A percentile compares a stretch with the other conserved stretches of the same genome.
These are phyloP conservation scores for Amanita phalloides DNA, from an alignment of 768 basidiomycete species.

Conservation along the genomic window DNA sequence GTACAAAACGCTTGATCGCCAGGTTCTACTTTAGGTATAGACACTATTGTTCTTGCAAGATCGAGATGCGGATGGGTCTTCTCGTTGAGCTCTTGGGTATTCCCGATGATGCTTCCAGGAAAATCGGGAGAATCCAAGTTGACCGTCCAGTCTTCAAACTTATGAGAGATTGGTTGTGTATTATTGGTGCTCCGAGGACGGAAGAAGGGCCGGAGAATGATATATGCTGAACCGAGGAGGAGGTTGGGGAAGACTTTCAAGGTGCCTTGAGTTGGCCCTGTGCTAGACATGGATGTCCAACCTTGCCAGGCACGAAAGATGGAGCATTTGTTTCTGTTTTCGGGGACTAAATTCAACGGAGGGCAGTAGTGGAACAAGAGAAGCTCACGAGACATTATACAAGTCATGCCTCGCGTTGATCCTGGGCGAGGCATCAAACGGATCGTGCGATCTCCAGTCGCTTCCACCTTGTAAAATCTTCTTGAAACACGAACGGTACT, in stretches of 20 bases:
- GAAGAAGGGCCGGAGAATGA: constrained; percentile 62
- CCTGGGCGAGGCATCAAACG: constrained; percentile 37
- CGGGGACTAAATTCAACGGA: not conserved
- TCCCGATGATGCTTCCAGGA: constrained; percentile 43
- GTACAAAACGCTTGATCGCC: constrained; percentile 56
- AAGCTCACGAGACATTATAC: constrained; percentile 45
- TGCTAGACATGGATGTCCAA: constrained; percentile 42
- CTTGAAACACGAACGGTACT: constrained; percentile 27
- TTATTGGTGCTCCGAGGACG: constrained; percentile 14
- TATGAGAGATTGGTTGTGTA: constrained; percentile 17
- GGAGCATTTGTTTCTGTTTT: constrained; percentile 36
- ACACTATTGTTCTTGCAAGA: constrained; percentile 44
- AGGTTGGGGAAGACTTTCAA: constrained; percentile 52
- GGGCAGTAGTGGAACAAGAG: not conserved
- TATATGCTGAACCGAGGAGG: constrained; percentile 44
- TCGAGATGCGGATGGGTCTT: constrained; percentile 53
- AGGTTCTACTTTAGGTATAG: constrained; percentile 46
- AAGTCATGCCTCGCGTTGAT: constrained; percentile 47
- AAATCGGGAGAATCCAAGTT: constrained; percentile 42
- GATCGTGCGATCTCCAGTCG: constrained; percentile 37
- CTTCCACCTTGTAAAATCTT: constrained; percentile 33
- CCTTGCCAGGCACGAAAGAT: constrained; percentile 50
- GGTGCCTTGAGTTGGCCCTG: constrained; percentile 52
- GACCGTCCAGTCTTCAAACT: constrained; percentile 41
- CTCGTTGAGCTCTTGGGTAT: constrained; percentile 44